phyloP scores from a whole-genome alignment of 148 eudicot species.

The Cornus suecica region DNA sequence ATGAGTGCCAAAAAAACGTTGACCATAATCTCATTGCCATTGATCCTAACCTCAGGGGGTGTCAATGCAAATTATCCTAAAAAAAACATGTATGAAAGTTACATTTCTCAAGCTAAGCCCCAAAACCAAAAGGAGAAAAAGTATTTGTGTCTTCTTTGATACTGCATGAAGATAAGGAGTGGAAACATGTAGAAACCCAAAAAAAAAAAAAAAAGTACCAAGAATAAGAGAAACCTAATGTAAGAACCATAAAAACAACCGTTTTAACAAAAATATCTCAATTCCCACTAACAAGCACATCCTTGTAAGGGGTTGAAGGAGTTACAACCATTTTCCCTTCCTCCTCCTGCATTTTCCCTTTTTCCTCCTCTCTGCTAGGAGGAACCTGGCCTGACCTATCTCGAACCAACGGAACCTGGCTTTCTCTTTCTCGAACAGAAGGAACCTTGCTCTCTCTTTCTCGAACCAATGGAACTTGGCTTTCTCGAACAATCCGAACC shows the following conservation, averaged over 20 bases:
- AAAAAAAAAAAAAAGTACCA: neutral
- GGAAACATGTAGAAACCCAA: neutral
- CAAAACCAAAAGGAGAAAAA: too few species aligned
- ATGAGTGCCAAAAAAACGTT: too few species aligned
- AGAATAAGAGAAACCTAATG: neutral
- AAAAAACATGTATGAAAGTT: too few species aligned
- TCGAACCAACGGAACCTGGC: conserved; percentile 19
- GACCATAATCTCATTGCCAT: too few species aligned
- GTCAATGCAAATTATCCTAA: too few species aligned
- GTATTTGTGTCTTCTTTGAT: too few species aligned
- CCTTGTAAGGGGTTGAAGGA: conserved; percentile 54
- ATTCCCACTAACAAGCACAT: conserved; percentile 53
- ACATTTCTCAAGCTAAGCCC: too few species aligned
- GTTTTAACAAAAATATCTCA: conserved; percentile 15
- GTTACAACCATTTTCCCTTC: conserved; percentile 5
- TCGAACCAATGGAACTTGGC: conserved; percentile 31
- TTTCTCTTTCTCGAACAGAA: conserved; percentile 33
- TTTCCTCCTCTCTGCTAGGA: conserved; percentile 35
- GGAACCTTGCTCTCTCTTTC: conserved; percentile 39
- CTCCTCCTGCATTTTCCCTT: conserved; percentile 4
- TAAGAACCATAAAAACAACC: neutral
- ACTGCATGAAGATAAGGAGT: neutral
- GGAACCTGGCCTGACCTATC: conserved; percentile 62
- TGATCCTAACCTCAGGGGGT: too few species aligned
- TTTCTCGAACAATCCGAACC: neutral